Percentiles rank a stretch among this genome's conserved stretches.
These are phyloP conservation scores for Fraxinus albicans DNA, from an alignment of 305 asterid genomes.

Conservation along the genomic window DNA sequence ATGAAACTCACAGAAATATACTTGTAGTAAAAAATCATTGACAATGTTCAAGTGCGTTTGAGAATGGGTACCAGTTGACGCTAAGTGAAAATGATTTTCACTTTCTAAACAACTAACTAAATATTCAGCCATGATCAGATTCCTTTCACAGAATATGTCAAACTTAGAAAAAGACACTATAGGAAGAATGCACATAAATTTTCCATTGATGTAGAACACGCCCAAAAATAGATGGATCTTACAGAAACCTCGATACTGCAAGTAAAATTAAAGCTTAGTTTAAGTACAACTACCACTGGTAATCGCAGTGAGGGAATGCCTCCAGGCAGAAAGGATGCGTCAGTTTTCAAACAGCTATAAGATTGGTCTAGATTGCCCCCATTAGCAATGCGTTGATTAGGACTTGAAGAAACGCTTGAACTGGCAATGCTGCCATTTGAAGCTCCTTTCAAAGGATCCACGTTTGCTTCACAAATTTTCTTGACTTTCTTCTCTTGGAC, in stretches of 20 bases:
- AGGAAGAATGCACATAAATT: not conserved
- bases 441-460: slow-evolving; percentile 58
- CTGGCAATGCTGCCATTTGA: slow-evolving; percentile 68
- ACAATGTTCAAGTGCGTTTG: not conserved
- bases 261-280: slow-evolving; percentile 32
- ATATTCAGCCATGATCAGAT: not conserved
- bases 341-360: slow-evolving; percentile 54
- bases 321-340: slow-evolving; percentile 59
- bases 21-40: not conserved
- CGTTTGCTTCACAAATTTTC: slow-evolving; percentile 77
- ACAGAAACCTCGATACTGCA: slow-evolving; percentile 4
- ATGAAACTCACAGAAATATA: slow-evolving; percentile 11
- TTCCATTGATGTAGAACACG: not conserved
- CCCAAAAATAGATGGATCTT: not conserved
- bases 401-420: slow-evolving; percentile 63
- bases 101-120: slow-evolving; percentile 4
- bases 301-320: slow-evolving; percentile 72
- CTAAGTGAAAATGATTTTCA: slow-evolving; percentile 6
- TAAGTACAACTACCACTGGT: slow-evolving; percentile 94
- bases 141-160: not conserved
- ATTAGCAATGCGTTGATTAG: slow-evolving; percentile 60
- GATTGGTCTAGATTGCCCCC: slow-evolving; percentile 59
- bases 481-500: slow-evolving; percentile 95
- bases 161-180: not conserved
- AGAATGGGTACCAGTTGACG: slow-evolving; percentile 10